A percentile compares a stretch with the other conserved stretches of the same genome.
phyloP scores from a whole-genome alignment of 352 stramenopile genomes.

The Pythium monospermum region DNA sequence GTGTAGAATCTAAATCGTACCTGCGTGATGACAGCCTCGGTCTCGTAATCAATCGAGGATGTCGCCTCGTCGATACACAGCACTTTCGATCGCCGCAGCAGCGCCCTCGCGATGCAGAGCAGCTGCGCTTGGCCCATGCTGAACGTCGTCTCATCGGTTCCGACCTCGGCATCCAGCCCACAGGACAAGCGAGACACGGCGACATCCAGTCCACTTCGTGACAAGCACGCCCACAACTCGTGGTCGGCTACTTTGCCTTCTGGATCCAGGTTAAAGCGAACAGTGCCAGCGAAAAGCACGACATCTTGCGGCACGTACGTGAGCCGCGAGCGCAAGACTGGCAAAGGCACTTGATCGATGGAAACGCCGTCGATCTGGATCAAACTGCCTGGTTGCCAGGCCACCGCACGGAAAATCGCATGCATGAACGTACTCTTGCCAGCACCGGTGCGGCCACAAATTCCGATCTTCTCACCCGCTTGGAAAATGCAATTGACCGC shows the following conservation, averaged over 20 bases:
- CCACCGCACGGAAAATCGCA: slow-evolving; percentile 68
- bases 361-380: slow-evolving; percentile 76
- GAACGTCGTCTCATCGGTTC: slow-evolving; percentile 43
- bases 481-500: slow-evolving; percentile 41
- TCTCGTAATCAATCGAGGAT: slow-evolving; percentile 88
- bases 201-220: slow-evolving; percentile 40
- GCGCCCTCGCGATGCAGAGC: slow-evolving; percentile 66
- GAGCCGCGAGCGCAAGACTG: slow-evolving; percentile 56
- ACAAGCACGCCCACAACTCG: slow-evolving; percentile 52
- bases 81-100: slow-evolving; percentile 90
- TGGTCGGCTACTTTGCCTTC: slow-evolving; percentile 31
- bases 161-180: slow-evolving; percentile 48
- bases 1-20: slow-evolving; percentile 18
- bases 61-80: slow-evolving; percentile 92
- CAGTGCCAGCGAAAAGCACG: slow-evolving; percentile 73
- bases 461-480: slow-evolving; percentile 63
- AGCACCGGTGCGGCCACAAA: slow-evolving; percentile 86
- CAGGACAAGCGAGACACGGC: slow-evolving; percentile 34
- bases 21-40: slow-evolving; percentile 69
- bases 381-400: slow-evolving; percentile 37
- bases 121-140: slow-evolving; percentile 76
- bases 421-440: slow-evolving; percentile 89
- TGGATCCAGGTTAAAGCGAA: slow-evolving; percentile 87
- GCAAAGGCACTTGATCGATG: slow-evolving; percentile 51
- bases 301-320: slow-evolving; percentile 84